Percentiles rank a stretch among this genome's conserved stretches.
Conservation (phyloP, 2,329 filamentous ascomycete genomes). For the Aspergillus ochraceus region DNA sequence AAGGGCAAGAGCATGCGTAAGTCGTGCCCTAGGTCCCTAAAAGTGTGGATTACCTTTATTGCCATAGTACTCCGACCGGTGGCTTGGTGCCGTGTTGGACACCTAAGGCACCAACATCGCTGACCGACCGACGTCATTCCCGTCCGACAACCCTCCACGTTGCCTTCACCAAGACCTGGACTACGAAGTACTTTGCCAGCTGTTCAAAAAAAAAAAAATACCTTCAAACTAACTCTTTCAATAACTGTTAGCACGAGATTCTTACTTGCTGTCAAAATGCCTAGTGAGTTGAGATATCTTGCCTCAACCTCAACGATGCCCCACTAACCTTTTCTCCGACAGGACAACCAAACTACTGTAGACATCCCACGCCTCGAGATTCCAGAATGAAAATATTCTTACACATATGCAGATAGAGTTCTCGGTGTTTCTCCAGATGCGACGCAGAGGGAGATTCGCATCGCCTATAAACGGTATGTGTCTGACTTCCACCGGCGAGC, state of each 20-base stretch:
- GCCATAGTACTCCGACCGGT: too few species aligned
- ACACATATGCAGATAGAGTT: slow-evolving; percentile 60
- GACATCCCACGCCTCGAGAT: slow-evolving; percentile 12
- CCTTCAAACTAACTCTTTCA: too few species aligned
- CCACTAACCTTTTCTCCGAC: neutral
- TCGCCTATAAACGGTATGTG: slow-evolving; percentile 86
- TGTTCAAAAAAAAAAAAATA: too few species aligned
- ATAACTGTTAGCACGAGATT: too few species aligned
- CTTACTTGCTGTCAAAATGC: neutral
- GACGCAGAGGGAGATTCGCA: slow-evolving; percentile 78
- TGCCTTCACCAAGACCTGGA: too few species aligned
- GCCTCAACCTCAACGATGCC: neutral
- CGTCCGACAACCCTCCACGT: too few species aligned
- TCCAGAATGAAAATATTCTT: neutral
- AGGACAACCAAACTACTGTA: slow-evolving; percentile 45
- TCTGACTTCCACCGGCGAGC: neutral
- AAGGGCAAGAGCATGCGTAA: too few species aligned
- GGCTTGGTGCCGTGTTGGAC: neutral
- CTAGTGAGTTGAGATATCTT: neutral
- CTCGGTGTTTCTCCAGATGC: slow-evolving; percentile 74
- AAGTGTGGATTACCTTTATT: too few species aligned
- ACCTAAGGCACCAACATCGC: neutral
- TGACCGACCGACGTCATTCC: neutral
- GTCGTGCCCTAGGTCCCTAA: too few species aligned
- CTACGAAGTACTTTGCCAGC: too few species aligned